Conservation (phyloP, 1,139 yeast species). For the Ogataea hybrid region DNA sequence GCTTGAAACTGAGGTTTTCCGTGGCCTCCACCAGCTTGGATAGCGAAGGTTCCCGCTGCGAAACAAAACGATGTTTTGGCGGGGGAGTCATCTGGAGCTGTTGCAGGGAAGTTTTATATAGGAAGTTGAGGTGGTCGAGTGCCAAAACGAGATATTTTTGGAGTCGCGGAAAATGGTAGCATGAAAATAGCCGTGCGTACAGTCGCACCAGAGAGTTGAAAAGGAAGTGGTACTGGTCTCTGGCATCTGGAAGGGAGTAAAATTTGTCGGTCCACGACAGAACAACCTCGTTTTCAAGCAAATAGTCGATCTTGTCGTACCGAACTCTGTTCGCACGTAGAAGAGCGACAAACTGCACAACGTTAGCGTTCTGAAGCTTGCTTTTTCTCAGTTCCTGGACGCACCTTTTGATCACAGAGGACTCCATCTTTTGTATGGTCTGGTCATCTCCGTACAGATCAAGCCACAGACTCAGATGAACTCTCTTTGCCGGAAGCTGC, state of each 20-base stretch:
- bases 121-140: slow-evolving; percentile 18
- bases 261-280: slow-evolving; percentile 15
- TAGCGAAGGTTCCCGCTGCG: slow-evolving; percentile 1
- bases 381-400: slow-evolving; percentile 4
- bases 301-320: slow-evolving; percentile 11
- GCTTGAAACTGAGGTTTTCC: slow-evolving; percentile 2
- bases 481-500: slow-evolving; percentile 12
- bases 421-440: slow-evolving; percentile 24
- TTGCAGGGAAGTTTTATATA: slow-evolving; percentile 11
- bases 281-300: slow-evolving; percentile 22
- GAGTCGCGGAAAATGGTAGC: slow-evolving; percentile 8
- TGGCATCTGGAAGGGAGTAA: slow-evolving; percentile 2
- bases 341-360: slow-evolving; percentile 7
- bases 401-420: slow-evolving; percentile 8
- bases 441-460: slow-evolving; percentile 37
- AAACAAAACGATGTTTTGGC: background rate
- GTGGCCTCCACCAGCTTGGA: background rate
- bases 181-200: slow-evolving; percentile 5
- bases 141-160: slow-evolving; percentile 10
- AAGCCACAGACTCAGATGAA: slow-evolving; percentile 34
- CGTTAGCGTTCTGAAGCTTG: background rate
- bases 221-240: slow-evolving; percentile 9
- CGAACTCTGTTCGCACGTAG: slow-evolving; percentile 12
- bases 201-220: slow-evolving; percentile 8
- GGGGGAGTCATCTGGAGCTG: background rate